Percentiles rank a stretch among this genome's conserved stretches.
Evolutionary conservation across 305 asterid genomes (phyloP).

Genomic region (Striga hermonthica): DNA sequence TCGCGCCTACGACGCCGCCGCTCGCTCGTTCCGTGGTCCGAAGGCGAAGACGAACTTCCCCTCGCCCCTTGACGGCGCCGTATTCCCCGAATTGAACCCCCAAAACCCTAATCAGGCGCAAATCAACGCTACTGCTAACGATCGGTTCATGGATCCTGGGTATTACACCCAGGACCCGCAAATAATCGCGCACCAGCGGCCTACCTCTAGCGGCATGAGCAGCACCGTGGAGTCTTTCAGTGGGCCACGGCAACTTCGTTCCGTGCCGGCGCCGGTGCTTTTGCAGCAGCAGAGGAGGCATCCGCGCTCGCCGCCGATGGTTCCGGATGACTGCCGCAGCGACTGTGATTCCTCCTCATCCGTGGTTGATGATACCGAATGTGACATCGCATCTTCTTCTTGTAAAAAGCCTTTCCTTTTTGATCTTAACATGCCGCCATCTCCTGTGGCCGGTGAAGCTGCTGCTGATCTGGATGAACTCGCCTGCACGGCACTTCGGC

Average conservation of each 20-base stretch:
- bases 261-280: conserved; percentile 27
- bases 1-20: conserved; percentile 59
- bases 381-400: conserved; percentile 3
- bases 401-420: conserved; percentile 1
- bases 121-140: conserved; percentile 27
- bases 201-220: conserved; percentile 52
- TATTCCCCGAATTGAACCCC: conserved; percentile 35
- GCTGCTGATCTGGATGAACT: background rate
- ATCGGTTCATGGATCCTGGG: conserved; percentile 39
- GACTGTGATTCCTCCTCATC: conserved; percentile 20
- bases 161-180: conserved; percentile 36
- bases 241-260: conserved; percentile 40
- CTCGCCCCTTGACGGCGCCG: conserved; percentile 22
- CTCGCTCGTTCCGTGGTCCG: conserved; percentile 47
- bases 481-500: conserved; percentile 1
- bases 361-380: conserved; percentile 14
- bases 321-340: conserved; percentile 17
- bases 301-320: conserved; percentile 14
- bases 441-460: background rate
- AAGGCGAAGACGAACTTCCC: conserved; percentile 56
- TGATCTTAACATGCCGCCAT: conserved; percentile 32
- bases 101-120: conserved; percentile 38
- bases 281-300: conserved; percentile 16
- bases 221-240: conserved; percentile 57
- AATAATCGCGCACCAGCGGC: conserved; percentile 42